These are phyloP conservation scores for Zygotorulaspora danielsina DNA, from an alignment of 805 yeast species.

Conservation along the genomic window DNA sequence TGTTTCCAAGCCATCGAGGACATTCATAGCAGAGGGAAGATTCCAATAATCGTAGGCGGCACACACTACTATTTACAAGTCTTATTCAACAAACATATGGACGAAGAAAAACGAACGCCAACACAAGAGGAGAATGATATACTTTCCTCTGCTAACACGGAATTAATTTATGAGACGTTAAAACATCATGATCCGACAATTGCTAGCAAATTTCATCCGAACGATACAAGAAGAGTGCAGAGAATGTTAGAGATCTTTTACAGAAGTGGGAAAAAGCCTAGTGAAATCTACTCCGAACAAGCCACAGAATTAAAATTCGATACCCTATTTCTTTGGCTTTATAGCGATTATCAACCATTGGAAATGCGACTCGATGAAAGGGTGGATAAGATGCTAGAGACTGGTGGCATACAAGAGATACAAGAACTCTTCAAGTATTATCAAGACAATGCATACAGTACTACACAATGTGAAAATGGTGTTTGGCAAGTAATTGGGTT, in stretches of 20 bases:
- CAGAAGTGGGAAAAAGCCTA: constrained; percentile 61
- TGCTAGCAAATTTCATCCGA: constrained; percentile 84
- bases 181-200: constrained; percentile 61
- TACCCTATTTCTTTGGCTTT: constrained; percentile 78
- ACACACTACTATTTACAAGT: constrained; percentile 91
- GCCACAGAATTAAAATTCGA: constrained; percentile 52
- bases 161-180: constrained; percentile 41
- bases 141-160: constrained; percentile 46
- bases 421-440: constrained; percentile 51
- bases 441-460: constrained; percentile 23
- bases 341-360: constrained; percentile 55
- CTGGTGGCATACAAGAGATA: constrained; percentile 71
- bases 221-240: constrained; percentile 71
- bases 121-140: constrained; percentile 39
- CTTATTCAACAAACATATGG: constrained; percentile 57
- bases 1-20: constrained; percentile 59
- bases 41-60: constrained; percentile 92
- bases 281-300: constrained; percentile 67
- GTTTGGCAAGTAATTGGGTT: constrained; percentile 95
- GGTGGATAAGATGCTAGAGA: constrained; percentile 75
- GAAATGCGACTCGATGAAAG: constrained; percentile 65
- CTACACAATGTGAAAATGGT: constrained; percentile 59
- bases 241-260: constrained; percentile 79
- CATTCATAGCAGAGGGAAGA: constrained; percentile 60
- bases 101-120: constrained; percentile 8